These are phyloP conservation scores for Guillardia theta DNA, from an alignment of 78 protist genomes.

Conservation along the genomic window DNA sequence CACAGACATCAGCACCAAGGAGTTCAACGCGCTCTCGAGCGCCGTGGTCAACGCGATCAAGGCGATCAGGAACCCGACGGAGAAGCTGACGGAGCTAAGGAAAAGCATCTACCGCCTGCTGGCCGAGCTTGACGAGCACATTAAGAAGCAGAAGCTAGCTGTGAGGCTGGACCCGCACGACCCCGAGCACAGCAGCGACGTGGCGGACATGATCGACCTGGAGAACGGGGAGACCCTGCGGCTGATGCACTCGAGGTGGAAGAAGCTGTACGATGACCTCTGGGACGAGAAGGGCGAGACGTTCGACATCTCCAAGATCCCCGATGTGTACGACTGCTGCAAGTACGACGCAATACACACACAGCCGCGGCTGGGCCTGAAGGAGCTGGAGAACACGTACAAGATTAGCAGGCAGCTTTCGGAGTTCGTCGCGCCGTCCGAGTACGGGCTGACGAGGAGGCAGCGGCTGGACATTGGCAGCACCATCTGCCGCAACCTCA, in stretches of 20 bases:
- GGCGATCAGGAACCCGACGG: not conserved
- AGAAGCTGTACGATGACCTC: slow-evolving; percentile 48
- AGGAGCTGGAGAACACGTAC: not conserved
- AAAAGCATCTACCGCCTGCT: not conserved
- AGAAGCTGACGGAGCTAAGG: not conserved
- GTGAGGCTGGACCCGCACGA: too few species aligned
- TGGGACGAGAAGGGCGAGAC: not conserved
- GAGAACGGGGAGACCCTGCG: slow-evolving; percentile 42
- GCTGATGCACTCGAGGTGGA: slow-evolving; percentile 57
- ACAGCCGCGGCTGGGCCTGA: not conserved
- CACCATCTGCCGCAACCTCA: not conserved
- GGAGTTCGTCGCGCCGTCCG: not conserved
- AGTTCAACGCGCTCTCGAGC: not conserved
- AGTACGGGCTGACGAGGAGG: not conserved
- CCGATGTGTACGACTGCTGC: slow-evolving; percentile 16
- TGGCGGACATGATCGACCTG: not conserved
- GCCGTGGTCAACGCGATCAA: not conserved
- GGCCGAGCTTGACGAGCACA: not conserved
- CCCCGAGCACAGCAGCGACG: too few species aligned
- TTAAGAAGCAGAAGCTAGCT: not conserved
- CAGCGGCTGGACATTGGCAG: not conserved
- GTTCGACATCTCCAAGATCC: slow-evolving; percentile 10
- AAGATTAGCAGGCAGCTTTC: not conserved
- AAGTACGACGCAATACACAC: not conserved
- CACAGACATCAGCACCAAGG: not conserved